Evolutionary conservation across 2,329 filamentous ascomycete genomes (phyloP), one percentile per base, ranked within the genome.

Genomic region (Akanthomyces uredinophilus): DNA sequence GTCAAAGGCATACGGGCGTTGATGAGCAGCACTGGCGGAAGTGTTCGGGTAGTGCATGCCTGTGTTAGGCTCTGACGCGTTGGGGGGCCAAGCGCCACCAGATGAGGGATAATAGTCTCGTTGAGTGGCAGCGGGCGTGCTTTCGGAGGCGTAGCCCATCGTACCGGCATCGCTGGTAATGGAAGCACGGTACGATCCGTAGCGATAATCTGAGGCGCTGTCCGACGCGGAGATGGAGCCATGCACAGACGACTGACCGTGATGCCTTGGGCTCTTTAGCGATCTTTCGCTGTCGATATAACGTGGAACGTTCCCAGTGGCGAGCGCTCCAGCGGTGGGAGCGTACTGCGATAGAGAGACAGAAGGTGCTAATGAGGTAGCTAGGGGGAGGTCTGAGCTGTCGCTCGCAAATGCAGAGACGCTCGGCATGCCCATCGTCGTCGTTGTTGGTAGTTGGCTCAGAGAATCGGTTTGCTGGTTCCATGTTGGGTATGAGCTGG

Each of bases 401-500:
- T 86, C 83, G 4, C 22, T 50, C 3, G 79, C 71, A 70, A 80
- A 86, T 66, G 71, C 77, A 20, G 78, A 71, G 1, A 75, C 71
- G 8, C 81, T 80, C 1, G 82, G 76, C 4, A 84, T 73, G 1
- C 83, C 79, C 65, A 83, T 73, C 67, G 85, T 85, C 76, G 10
- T 78, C 16, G 78, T 78, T 16, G 78, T 73, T 2, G 81, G 76
- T 60, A 84, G 77, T 64, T 83, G 82, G 6, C 79, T 74, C 27
- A 61, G 43, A 24, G 59, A 24, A 16, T 53, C 51, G 39, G 43
- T 55, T 32, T 61, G 59, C 22, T 61, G 59, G 63, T 75, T 81
- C 83, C 83, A 86, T n/a, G 78, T 77, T 16, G 83, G 79, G 65
- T 85, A 86, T 8, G 83, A 84, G 72, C 83, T 86, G 69, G 5